Conservation (phyloP, 2,329 filamentous ascomycete species). For the Biscogniauxia marginata region DNA sequence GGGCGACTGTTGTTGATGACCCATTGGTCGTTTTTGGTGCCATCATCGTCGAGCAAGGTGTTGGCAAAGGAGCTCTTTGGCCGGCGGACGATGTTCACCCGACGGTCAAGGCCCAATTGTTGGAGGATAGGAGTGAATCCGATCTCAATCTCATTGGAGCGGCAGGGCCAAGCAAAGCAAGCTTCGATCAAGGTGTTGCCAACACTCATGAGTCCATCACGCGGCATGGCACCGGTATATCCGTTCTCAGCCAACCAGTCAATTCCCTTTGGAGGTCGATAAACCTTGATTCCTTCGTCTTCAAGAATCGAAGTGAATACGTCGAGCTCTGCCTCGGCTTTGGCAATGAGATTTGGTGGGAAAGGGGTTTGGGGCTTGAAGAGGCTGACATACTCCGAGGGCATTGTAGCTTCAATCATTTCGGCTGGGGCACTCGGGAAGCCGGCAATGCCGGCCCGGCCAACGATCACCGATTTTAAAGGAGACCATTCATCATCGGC, state of each 20-base stretch:
- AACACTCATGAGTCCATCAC: slow-evolving; percentile 33
- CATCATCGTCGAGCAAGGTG: too few species aligned
- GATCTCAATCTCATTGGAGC: slow-evolving; percentile 23
- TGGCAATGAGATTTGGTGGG: slow-evolving; percentile 5
- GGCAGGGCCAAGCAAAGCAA: slow-evolving; percentile 31
- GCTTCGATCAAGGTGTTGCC: slow-evolving; percentile 33
- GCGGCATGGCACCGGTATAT: slow-evolving; percentile 35
- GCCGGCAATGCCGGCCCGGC: slow-evolving; percentile 24
- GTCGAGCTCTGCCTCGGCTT: background rate
- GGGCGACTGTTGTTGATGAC: slow-evolving; percentile 34
- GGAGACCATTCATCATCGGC: slow-evolving; percentile 29
- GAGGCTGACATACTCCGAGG: too few species aligned
- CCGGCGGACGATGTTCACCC: too few species aligned
- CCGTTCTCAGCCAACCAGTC: slow-evolving; percentile 27
- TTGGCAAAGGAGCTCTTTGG: too few species aligned
- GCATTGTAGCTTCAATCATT: too few species aligned
- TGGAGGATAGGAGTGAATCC: too few species aligned
- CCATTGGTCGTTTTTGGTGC: slow-evolving; percentile 22
- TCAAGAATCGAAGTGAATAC: background rate
- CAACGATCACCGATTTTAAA: slow-evolving; percentile 27
- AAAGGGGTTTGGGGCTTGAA: too few species aligned
- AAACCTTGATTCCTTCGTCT: slow-evolving; percentile 13
- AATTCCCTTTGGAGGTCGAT: slow-evolving; percentile 22
- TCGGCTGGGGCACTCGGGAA: slow-evolving; percentile 23
- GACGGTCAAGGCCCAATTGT: too few species aligned